Evolutionary conservation across 257 asterid genomes (phyloP), one percentile per base, ranked within the genome.

Genomic region (Nicotiana noctiflora): DNA sequence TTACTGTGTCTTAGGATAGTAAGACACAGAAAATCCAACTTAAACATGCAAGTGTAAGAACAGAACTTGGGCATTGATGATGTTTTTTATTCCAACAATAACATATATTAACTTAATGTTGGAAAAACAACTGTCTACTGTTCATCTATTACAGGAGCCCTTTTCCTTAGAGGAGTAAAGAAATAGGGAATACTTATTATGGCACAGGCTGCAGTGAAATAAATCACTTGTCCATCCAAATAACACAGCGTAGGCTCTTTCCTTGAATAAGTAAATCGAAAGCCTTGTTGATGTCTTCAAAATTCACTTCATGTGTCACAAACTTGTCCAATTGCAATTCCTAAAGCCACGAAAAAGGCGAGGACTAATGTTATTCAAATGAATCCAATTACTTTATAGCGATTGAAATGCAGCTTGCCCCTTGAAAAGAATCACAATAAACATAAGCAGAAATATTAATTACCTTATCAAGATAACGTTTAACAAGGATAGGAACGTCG

Each of bases 211-310:
- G 78, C 29, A 21, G 25, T 15, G 7, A 25, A 3, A 23, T 8
- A 52, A 13, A 62, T 89, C 87, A 91, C 86, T 88, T 88, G 59
- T 90, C 89, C 98, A 94, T 93, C 98, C 98, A 94, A 53, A 94
- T 93, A 84, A 94, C 96, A 81, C 98, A 91, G 52, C 95, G 89
- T 44, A 94, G 89, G 87, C 98, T 86, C 88, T 93, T 89, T 5
- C 98, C 96, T 82, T 89, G 81, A 31, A 90, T 12, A 37, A 94
- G 89, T 10, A 94, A 80, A 23, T 94, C 94, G 5, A 94, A 88
- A 31, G 98, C 97, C 85, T 85, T 86, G 86, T 93, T 90, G 62
- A 94, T 92, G 31, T 94, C 92, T 62, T 86, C 85, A 52, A 93
- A 89, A 8, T 84, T 75, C 82, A 94, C 88, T 85, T 92, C 98